Percentiles rank a stretch among this genome's conserved stretches.
Conservation (phyloP, 2,329 filamentous ascomycete genomes). For the Shiraia bambusicola region DNA sequence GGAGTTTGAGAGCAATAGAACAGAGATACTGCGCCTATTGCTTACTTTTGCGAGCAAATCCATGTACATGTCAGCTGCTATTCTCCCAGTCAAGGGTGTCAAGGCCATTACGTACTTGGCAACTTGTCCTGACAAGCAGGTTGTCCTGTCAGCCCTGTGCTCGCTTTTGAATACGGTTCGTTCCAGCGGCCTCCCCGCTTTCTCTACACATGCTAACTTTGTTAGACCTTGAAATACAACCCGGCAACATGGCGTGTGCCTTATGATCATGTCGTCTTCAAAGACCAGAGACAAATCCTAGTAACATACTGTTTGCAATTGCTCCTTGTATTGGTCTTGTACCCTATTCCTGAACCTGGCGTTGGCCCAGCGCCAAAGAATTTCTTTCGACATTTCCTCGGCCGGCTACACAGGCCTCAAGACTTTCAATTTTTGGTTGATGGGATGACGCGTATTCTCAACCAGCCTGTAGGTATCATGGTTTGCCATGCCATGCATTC, state of each 20-base stretch:
- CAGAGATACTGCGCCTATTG: slow-evolving; percentile 83
- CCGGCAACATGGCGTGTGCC: slow-evolving; percentile 91
- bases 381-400: slow-evolving; percentile 88
- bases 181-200: slow-evolving; percentile 15
- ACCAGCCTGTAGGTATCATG: slow-evolving; percentile 66
- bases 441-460: slow-evolving; percentile 87
- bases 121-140: slow-evolving; percentile 84
- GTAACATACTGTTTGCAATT: slow-evolving; percentile 92
- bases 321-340: slow-evolving; percentile 80
- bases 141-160: slow-evolving; percentile 85
- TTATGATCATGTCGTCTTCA: slow-evolving; percentile 89
- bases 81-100: slow-evolving; percentile 79
- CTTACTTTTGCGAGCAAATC: slow-evolving; percentile 85
- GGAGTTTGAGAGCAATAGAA: slow-evolving; percentile 89
- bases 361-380: slow-evolving; percentile 73
- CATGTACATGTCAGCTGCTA: slow-evolving; percentile 84
- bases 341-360: slow-evolving; percentile 79
- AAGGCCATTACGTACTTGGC: slow-evolving; percentile 86
- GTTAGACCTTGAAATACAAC: slow-evolving; percentile 88
- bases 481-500: background rate
- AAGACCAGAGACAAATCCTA: slow-evolving; percentile 84
- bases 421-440: slow-evolving; percentile 98
- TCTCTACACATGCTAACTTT: slow-evolving; percentile 16
- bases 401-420: slow-evolving; percentile 85
- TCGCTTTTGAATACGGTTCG: slow-evolving; percentile 89